Evolutionary conservation across 768 basidiomycete genomes (phyloP), one percentile per base, ranked within the genome.

Genomic region (Phylloporus sp.): DNA sequence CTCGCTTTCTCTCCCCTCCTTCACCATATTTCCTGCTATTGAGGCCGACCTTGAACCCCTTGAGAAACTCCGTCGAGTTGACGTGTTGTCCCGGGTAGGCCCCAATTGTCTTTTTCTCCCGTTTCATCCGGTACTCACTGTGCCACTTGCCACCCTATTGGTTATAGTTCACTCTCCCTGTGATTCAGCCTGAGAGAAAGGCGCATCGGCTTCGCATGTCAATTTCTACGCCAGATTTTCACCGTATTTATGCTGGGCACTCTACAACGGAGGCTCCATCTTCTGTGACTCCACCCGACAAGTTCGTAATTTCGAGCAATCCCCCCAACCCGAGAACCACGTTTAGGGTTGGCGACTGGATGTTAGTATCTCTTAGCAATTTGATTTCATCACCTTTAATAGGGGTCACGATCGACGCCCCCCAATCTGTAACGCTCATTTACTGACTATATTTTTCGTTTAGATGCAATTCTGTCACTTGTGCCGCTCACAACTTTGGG

Each of bases 401-500:
- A 53, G 54, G 51, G 38, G 61, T 33, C 31, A 0, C 24, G 55
- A 57, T 60, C 49, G 48, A 39, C 40, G 36, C 38, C 42, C 36
- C 53, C 42, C 33, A 36, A 45, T 56, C 29, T 24, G 40, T 41
- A 36, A 27, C 35, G 8, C 33, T 18, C 24, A 40, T 45, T 59
- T 23, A 22, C 59, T 59, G 52, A 59, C 48, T 8, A 27, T 15
- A 3, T 11, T 17, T 39, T 20, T 37, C n/a, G 5, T 26, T n/a
- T 23, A 87, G 87, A 71, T 90, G 87, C 61, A 70, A 69, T 46
- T 76, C 78, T 46, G 71, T 78, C 54, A 79, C 75, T 38, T 90
- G 88, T 63, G 82, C 79, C 57, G 86, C 85, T 13, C 86, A 89
- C 64, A 90, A 90, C 69, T 90, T 90, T 73, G 84, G 84, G 86